A percentile compares a stretch with the other conserved stretches of the same genome.
phyloP scores from a whole-genome alignment of 257 asterid species.

The Paraleonurus japonicus region DNA sequence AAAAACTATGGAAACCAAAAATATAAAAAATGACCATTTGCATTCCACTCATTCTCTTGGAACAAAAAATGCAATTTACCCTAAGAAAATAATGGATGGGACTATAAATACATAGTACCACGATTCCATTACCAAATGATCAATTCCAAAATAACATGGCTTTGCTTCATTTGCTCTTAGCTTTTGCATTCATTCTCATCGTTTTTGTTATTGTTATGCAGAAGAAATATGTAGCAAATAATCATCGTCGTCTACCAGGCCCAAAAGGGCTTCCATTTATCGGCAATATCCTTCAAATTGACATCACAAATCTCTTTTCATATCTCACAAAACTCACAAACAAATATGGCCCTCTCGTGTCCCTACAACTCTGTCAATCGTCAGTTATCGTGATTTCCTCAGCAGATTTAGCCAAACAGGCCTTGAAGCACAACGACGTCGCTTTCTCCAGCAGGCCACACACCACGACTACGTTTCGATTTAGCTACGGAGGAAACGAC shows the following conservation, averaged over 20 bases:
- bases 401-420: conserved; percentile 2
- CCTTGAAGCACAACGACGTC: not conserved
- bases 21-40: no score
- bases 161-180: not conserved
- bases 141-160: not conserved
- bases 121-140: no score
- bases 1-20: no score
- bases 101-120: no score
- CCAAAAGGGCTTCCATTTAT: conserved; percentile 10
- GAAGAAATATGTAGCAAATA: not conserved
- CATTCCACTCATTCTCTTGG: no score
- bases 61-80: no score
- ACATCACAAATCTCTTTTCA: not conserved
- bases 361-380: not conserved
- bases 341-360: not conserved
- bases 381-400: not conserved
- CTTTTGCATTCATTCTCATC: not conserved
- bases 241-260: not conserved
- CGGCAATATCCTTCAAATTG: not conserved
- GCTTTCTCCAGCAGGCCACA: not conserved
- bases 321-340: not conserved
- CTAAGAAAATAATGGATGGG: no score
- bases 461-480: not conserved
- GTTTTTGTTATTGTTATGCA: not conserved
- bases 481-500: not conserved